Base-by-base conservation (phyloP, 805 yeast genomes). In the Wickerhamomyces queroliae region DNA sequence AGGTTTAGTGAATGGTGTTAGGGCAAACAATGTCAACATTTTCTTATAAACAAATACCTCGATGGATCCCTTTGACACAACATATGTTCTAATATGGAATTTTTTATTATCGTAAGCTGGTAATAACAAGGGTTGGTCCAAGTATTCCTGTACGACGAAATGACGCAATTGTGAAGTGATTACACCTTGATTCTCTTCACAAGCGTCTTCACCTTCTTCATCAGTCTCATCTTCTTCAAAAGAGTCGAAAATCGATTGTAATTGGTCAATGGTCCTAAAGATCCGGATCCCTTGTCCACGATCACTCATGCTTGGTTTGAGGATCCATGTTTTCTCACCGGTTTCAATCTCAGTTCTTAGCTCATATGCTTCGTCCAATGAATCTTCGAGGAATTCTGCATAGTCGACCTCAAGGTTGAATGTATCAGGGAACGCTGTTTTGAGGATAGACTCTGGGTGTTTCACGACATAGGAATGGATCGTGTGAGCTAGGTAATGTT, bases 251-350 rank as follows among this genome's bases (percentile, higher is more conserved):
- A 91, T 80, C 4, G 62, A 72, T 59, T 90, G 96, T 36, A 93
- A 66, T 52, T 89, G 93, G 8, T 80, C 86, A 26, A 87, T 69
- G 0, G 89, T 80, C 39, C 70, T 71, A 64, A 93, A 93, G 0
- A 93, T 62, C 29, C 96, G 66, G 36, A 93, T 91, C 0, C 99
- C 99, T 58, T 93, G 96, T 10, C 96, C 99, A 56, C 91, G 82
- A 56, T 93, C 99, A 53, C 95, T 84, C 96, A 93, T 89, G 47
- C 95, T 80, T 13, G 99, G 99, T 57, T 93, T 93, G 57, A 93
- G 69, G 28, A 93, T 93, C 90, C 95, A 91, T 35, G 82, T 75
- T 47, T 74, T 77, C 15, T 67, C 70, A 12, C 75, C 76, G 10
- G 61, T 58, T 43, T 80, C 82, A 25, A 93, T 64, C 49, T 84